Evolutionary conservation across 257 asterid genomes (phyloP).

Genomic region (Leptodermis oblonga): DNA sequence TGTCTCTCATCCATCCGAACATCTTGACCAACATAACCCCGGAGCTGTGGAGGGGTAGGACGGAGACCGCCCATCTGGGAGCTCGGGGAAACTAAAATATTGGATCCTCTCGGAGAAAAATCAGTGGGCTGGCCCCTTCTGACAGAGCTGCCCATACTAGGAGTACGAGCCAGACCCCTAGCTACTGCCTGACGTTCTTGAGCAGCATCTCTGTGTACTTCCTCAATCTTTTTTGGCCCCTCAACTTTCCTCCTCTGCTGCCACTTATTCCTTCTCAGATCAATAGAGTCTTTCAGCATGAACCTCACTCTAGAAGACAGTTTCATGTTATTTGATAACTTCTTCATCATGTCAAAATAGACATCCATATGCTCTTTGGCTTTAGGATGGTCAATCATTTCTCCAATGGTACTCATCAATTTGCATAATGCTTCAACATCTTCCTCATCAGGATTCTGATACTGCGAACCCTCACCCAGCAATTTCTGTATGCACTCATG

Average conservation of each 20-base stretch:
- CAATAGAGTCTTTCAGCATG: conserved; percentile 87
- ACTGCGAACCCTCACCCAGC: conserved; percentile 49
- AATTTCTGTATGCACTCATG: conserved; percentile 76
- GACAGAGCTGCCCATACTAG: conserved; percentile 51
- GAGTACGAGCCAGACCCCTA: conserved; percentile 57
- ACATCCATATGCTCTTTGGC: conserved; percentile 77
- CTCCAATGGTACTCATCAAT: conserved; percentile 98
- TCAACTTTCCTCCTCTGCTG: conserved; percentile 96
- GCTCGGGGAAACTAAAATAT: conserved; percentile 53
- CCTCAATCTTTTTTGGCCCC: conserved; percentile 96
- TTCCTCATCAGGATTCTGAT: conserved; percentile 80
- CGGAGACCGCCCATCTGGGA: conserved; percentile 57
- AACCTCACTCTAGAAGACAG: conserved; percentile 89
- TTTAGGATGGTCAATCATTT: conserved; percentile 74
- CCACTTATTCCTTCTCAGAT: conserved; percentile 94
- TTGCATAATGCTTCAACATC: conserved; percentile 89
- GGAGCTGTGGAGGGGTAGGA: conserved; percentile 46
- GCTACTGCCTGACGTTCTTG: conserved; percentile 90
- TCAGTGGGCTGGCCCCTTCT: conserved; percentile 77
- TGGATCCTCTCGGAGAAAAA: conserved; percentile 59
- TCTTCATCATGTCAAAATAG: conserved; percentile 57
- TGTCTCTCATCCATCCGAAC: conserved; percentile 57
- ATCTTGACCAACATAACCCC: conserved; percentile 73
- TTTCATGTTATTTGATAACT: conserved; percentile 66
- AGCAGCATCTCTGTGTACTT: conserved; percentile 92